These are phyloP conservation scores for Plasmodium cynomolgi DNA, from an alignment of 169 alveolate species.

Conservation along the genomic window DNA sequence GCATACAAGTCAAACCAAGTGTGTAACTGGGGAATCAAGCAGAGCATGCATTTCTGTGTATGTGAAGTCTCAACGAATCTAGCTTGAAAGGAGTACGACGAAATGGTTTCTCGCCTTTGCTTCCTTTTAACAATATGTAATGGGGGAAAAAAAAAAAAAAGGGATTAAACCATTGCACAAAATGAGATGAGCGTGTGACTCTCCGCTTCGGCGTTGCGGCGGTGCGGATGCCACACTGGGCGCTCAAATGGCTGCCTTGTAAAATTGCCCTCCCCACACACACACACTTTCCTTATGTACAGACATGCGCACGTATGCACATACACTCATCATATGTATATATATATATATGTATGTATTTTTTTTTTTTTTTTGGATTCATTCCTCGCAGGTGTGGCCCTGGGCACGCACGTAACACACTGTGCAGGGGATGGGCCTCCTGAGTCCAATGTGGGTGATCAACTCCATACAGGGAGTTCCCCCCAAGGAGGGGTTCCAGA, in stretches of 20 bases:
- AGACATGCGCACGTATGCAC: too few species aligned
- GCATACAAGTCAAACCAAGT: neutral
- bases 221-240: neutral
- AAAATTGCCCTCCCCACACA: neutral
- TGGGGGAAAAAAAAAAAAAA: neutral
- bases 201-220: neutral
- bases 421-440: neutral
- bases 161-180: neutral
- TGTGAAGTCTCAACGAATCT: neutral
- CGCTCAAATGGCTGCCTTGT: neutral
- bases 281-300: too few species aligned
- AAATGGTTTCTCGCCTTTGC: constrained; percentile 6
- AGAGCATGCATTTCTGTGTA: neutral
- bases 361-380: neutral
- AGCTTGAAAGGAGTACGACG: neutral
- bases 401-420: neutral
- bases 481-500: neutral
- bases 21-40: neutral
- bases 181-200: neutral
- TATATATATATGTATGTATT: neutral
- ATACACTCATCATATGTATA: too few species aligned
- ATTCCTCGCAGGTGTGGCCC: neutral
- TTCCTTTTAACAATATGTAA: constrained; percentile 17
- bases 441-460: neutral
- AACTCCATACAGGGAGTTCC: neutral